Base-by-base conservation (phyloP, 441 rosid species). In the Dalechampia spathulata region DNA sequence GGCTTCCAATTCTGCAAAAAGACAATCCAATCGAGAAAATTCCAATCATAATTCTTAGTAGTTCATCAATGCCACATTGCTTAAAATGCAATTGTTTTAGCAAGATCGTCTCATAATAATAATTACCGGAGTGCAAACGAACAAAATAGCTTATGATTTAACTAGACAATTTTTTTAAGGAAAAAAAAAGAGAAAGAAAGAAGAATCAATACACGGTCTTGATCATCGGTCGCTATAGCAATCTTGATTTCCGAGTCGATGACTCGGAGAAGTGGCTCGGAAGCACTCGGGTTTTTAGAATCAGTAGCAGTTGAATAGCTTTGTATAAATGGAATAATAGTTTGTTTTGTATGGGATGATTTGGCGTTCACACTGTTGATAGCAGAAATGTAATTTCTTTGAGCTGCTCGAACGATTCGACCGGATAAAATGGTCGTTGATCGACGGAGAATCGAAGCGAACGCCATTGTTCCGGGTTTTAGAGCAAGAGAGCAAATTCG, bases 171-270 rank as follows among this genome's bases (percentile, higher is more conserved):
- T 30, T 30, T 8, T 3, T 30, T 30, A 30, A 3, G 8, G 4
- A 4, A 30, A 3, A 30, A 30, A 30, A 3, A 30, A 6, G 17
- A 6, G 40, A 5, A 26, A 21, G n/a, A 38, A 21, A 49, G 20
- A 51, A 11, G 5, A 44, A 25, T 4, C 28, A 60, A 61, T 53
- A 90, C 92, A 67, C 67, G 72, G 14, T 70, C 63, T 26, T 74
- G 67, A 38, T 79, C 81, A 57, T 83, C 92, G 21, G 75, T 58
- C 65, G 83, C 83, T 72, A 67, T 69, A 39, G 90, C 86, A 49
- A 70, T 70, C 62, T 77, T 68, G 69, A 88, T 82, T 78, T 86
- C 95, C 3, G 76, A 65, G 13, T 83, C 86, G 27, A 91, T 62
- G 41, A 81, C 72, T 16, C 75, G 76, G 52, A 83, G 68, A 41